Evolutionary conservation across 1,284 basidiomycete species (phyloP).

Genomic region (Fomitopsis palustris): DNA sequence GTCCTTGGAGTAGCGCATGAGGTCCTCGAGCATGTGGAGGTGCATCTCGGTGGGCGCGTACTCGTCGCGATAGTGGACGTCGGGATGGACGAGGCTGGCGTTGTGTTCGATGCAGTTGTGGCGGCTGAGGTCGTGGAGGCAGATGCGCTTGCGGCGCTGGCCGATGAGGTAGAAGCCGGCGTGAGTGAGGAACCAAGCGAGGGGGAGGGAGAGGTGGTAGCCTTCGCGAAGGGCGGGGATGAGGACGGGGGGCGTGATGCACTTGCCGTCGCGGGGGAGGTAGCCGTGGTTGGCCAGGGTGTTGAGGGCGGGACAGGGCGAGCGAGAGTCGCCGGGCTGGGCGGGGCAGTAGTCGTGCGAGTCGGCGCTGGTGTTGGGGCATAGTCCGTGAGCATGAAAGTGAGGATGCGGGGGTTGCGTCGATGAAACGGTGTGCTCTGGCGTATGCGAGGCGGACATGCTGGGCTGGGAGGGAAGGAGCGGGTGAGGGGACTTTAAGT

Average conservation of each 20-base stretch:
- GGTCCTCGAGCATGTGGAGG: constrained; percentile 15
- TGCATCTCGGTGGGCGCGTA: constrained; percentile 25
- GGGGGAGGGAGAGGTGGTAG: constrained; percentile 23
- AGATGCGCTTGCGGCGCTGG: constrained; percentile 18
- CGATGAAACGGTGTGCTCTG: no score
- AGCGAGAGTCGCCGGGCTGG: constrained; percentile 27
- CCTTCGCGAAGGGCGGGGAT: constrained; percentile 22
- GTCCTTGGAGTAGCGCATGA: constrained; percentile 19
- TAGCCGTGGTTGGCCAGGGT: constrained; percentile 47
- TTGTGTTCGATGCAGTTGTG: constrained; percentile 35
- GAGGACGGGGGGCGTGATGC: constrained; percentile 21
- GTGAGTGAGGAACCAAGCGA: constrained; percentile 24
- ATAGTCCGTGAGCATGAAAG: constrained; percentile 1
- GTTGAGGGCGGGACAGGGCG: constrained; percentile 49
- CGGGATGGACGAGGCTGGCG: constrained; percentile 30
- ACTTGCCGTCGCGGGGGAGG: constrained; percentile 29
- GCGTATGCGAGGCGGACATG: no score
- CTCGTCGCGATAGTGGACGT: constrained; percentile 20
- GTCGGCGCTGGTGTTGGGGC: constrained; percentile 20
- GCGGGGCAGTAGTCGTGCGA: constrained; percentile 17
- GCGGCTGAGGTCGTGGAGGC: constrained; percentile 27
- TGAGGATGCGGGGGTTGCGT: no score
- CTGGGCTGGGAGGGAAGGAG: no score
- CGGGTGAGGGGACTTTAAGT: no score
- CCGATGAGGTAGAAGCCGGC: constrained; percentile 26